Evolutionary conservation across 192 early-diverging fungal genomes (phyloP).

Genomic region (Pilobolus umbonatus): DNA sequence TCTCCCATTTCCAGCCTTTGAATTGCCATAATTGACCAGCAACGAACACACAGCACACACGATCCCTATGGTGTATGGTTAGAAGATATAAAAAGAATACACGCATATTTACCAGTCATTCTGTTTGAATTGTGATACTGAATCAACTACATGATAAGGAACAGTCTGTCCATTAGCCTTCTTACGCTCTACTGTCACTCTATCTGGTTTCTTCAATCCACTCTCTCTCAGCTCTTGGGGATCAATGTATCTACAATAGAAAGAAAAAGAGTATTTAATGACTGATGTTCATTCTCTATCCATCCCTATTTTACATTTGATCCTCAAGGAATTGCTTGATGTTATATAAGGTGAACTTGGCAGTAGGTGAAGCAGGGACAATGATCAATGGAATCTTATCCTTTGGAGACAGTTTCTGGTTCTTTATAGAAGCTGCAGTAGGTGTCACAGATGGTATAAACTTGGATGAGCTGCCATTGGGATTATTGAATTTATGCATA

Average conservation of each 20-base stretch:
- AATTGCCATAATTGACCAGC: slow-evolving; percentile 94
- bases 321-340: slow-evolving; percentile 79
- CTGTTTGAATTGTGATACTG: slow-evolving; percentile 60
- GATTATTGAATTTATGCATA: background rate
- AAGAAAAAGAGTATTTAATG: background rate
- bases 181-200: slow-evolving; percentile 59
- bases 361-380: slow-evolving; percentile 81
- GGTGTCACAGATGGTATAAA: too few species aligned
- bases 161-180: slow-evolving; percentile 48
- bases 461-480: background rate
- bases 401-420: slow-evolving; percentile 16
- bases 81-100: background rate
- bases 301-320: slow-evolving; percentile 42
- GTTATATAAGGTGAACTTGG: slow-evolving; percentile 86
- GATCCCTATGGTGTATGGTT: slow-evolving; percentile 35
- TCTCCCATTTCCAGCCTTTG: slow-evolving; percentile 82
- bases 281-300: slow-evolving; percentile 3
- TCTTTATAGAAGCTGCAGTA: background rate
- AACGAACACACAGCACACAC: slow-evolving; percentile 88
- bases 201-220: slow-evolving; percentile 61
- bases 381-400: slow-evolving; percentile 79
- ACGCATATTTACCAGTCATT: slow-evolving; percentile 61
- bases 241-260: slow-evolving; percentile 50
- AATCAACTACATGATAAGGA: slow-evolving; percentile 79
- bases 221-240: slow-evolving; percentile 56